Evolutionary conservation across 768 basidiomycete genomes (phyloP).

Genomic region (Mycena epipterygia): DNA sequence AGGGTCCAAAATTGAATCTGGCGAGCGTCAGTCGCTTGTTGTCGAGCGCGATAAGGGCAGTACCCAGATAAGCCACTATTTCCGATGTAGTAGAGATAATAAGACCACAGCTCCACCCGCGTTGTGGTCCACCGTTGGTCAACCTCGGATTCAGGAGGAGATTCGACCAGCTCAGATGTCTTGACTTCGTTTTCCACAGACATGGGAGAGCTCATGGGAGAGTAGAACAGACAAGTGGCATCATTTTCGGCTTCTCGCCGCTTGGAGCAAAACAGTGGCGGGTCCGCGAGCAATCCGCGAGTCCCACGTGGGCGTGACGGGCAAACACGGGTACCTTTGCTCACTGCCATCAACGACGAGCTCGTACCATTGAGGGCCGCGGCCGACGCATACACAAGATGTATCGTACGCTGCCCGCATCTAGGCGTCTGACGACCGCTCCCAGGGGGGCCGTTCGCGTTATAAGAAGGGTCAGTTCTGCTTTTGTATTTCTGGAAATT

Average conservation of each 20-base stretch:
- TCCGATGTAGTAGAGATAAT: conserved; percentile 74
- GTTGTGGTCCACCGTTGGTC: conserved; percentile 54
- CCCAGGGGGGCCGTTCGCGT: conserved; percentile 65
- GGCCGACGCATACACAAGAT: conserved; percentile 51
- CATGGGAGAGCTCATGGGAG: conserved; percentile 24
- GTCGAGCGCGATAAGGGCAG: conserved; percentile 47
- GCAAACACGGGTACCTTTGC: neutral
- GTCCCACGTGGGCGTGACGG: conserved; percentile 1
- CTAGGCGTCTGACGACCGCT: conserved; percentile 63
- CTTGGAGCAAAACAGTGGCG: neutral
- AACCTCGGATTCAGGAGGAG: neutral
- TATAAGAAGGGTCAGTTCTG: conserved; percentile 64
- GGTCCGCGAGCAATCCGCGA: no score
- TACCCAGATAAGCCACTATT: conserved; percentile 77
- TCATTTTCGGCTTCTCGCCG: conserved; percentile 13
- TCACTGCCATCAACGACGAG: conserved; percentile 22
- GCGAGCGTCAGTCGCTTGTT: conserved; percentile 36
- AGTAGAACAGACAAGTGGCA: neutral
- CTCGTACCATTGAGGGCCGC: conserved; percentile 12
- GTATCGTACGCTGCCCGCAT: conserved; percentile 71
- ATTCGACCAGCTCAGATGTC: conserved; percentile 16
- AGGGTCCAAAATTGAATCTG: conserved; percentile 77
- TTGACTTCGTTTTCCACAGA: conserved; percentile 25
- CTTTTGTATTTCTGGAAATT: neutral
- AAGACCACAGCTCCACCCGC: conserved; percentile 67